Evolutionary conservation across 306 rosid genomes (phyloP), one percentile per base, ranked within the genome.

Genomic region (barrel medic (Medicago truncatula)): DNA sequence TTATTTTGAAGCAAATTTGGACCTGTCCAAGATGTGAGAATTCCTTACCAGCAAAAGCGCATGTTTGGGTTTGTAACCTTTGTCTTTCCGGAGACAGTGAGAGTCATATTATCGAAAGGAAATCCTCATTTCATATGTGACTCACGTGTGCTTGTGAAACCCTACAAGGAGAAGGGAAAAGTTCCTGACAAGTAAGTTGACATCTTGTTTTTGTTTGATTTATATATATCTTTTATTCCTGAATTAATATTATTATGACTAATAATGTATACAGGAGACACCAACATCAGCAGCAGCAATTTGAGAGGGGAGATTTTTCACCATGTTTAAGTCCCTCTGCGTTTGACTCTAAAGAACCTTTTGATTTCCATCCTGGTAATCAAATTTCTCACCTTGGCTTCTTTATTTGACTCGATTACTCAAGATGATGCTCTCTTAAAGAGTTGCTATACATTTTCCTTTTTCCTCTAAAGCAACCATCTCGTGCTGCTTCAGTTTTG

Each of bases 161-260:
- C 98, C 44, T 95, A 95, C 83, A 95, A 95, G 92, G 98, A 95
- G 89, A 95, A 95, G 83, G 98, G 98, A 39, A 95, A 95, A 89
- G 63, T 89, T 75, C 87, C 88, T 16, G 98, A 95, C 17, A 95
- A 90, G 98, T 95, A 87, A 71, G 86, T 15, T 4, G 14, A 8
- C 60, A 31, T 67, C 54, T 10, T 43, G 46, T 70, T 63, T 53
- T 78, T 71, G 47, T 53, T 34, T 34, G 23, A 36, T 11, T 25
- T 23, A 23, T 78, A 71, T 78, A 61, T 66, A 25, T 81, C 70
- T 3, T 13, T 20, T 39, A 16, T 67, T 75, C 47, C 63, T 75
- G 2, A 52, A 79, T 53, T 82, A 60, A 77, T 67, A 43, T 44
- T 67, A 13, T 20, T 47, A 13, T 50, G 49, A 67, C 50, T 25